phyloP scores from a whole-genome alignment of 2,329 filamentous ascomycete genomes.

The Fusarium tricinctum region DNA sequence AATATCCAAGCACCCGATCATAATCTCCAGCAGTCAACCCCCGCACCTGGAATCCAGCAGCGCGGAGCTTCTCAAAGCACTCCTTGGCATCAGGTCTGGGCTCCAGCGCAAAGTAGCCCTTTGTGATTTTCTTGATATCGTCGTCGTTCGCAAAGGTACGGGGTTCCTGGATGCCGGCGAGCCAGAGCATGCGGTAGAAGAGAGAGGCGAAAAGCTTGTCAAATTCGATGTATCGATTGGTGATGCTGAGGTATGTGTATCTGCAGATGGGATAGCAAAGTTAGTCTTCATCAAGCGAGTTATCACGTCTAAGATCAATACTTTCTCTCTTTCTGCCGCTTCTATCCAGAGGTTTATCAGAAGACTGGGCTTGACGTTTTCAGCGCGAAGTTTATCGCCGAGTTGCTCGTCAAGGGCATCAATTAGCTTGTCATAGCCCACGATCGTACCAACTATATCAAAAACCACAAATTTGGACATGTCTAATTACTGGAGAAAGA shows the following conservation, averaged over 20 bases:
- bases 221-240: conserved; percentile 60
- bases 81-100: conserved; percentile 21
- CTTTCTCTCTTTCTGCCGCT: conserved; percentile 60
- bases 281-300: too few relatives aligned
- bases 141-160: conserved; percentile 58
- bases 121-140: conserved; percentile 57
- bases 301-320: too few relatives aligned
- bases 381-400: conserved; percentile 56
- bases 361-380: conserved; percentile 58
- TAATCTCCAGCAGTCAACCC: conserved; percentile 38
- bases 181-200: conserved; percentile 64
- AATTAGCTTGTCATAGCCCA: conserved; percentile 36
- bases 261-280: too few relatives aligned
- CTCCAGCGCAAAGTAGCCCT: conserved; percentile 26
- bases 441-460: conserved; percentile 34
- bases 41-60: conserved; percentile 34
- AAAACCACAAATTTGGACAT: conserved; percentile 34
- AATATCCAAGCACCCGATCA: conserved; percentile 35
- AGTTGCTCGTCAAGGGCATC: conserved; percentile 58
- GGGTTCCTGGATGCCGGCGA: conserved; percentile 60
- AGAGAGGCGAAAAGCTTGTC: conserved; percentile 58
- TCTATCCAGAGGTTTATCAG: conserved; percentile 64
- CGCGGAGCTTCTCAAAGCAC: conserved; percentile 36
- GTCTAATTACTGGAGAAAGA: neutral
- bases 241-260: conserved; percentile 64